Evolutionary conservation across 768 basidiomycete genomes (phyloP).

Genomic region (Psilocybe azurescens): DNA sequence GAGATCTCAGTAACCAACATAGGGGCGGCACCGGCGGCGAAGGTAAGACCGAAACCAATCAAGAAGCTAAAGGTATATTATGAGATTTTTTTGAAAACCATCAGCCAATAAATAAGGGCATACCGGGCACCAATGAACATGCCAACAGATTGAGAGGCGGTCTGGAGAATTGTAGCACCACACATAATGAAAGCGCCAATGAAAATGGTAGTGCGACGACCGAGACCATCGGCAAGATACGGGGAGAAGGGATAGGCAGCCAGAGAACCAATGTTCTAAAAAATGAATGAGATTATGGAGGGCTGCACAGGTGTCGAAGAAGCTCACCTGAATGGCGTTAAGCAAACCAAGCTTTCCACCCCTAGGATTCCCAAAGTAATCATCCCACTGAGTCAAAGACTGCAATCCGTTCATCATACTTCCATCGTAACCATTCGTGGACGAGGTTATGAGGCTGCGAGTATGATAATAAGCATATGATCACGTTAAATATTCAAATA

Average conservation of each 20-base stretch:
- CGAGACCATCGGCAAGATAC: slow-evolving; percentile 73
- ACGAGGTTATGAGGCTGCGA: slow-evolving; percentile 71
- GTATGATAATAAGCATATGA: background rate
- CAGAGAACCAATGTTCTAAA: slow-evolving; percentile 71
- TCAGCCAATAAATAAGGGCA: slow-evolving; percentile 18
- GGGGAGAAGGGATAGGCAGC: slow-evolving; percentile 75
- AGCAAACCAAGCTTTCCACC: slow-evolving; percentile 67
- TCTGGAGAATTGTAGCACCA: slow-evolving; percentile 69
- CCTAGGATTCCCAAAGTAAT: slow-evolving; percentile 63
- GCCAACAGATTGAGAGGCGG: slow-evolving; percentile 70
- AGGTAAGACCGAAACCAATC: slow-evolving; percentile 79
- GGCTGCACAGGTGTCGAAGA: background rate
- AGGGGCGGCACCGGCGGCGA: slow-evolving; percentile 79
- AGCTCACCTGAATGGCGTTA: slow-evolving; percentile 74
- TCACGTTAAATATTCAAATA: background rate
- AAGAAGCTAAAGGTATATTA: slow-evolving; percentile 49
- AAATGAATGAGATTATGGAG: background rate
- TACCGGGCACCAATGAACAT: slow-evolving; percentile 85
- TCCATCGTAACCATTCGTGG: slow-evolving; percentile 78
- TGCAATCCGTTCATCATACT: slow-evolving; percentile 86
- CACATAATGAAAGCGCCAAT: slow-evolving; percentile 77
- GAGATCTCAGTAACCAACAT: slow-evolving; percentile 87
- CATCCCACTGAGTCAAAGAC: slow-evolving; percentile 64
- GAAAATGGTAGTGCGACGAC: slow-evolving; percentile 69
- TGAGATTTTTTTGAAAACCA: background rate